Conservation (phyloP, 768 basidiomycete genomes). For the Tylopilus vinaceipallidus region DNA sequence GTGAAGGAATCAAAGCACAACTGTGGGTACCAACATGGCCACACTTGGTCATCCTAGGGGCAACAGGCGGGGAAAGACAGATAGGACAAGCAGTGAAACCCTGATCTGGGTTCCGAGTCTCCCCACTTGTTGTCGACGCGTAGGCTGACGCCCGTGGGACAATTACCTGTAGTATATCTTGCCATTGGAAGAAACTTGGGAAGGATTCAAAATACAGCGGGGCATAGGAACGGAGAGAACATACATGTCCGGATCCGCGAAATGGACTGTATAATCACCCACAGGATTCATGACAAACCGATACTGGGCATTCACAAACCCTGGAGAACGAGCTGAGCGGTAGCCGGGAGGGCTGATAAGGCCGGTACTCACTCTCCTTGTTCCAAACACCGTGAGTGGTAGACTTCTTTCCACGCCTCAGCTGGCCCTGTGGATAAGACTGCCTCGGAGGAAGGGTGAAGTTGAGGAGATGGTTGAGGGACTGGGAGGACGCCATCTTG, state of each 20-base stretch:
- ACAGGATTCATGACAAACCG: conserved; percentile 93
- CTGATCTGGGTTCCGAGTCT: conserved; percentile 45
- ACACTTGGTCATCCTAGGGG: conserved; percentile 94
- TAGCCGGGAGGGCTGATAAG: conserved; percentile 12
- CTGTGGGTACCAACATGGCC: conserved; percentile 75
- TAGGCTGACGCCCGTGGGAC: conserved; percentile 81
- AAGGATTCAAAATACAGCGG: neutral
- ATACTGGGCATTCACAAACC: conserved; percentile 95
- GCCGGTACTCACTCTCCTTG: conserved; percentile 79
- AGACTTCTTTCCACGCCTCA: conserved; percentile 74
- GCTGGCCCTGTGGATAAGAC: conserved; percentile 54
- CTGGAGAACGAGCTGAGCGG: conserved; percentile 39
- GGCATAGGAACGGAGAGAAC: conserved; percentile 29
- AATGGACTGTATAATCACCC: conserved; percentile 91
- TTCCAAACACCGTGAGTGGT: conserved; percentile 72
- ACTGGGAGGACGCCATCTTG: conserved; percentile 69
- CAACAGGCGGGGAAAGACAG: conserved; percentile 86
- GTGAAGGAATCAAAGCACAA: neutral
- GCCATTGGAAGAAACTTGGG: conserved; percentile 89
- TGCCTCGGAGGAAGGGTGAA: conserved; percentile 91
- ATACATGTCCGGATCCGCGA: conserved; percentile 96
- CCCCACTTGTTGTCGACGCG: conserved; percentile 56
- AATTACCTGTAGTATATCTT: conserved; percentile 92
- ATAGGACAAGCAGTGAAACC: conserved; percentile 86
- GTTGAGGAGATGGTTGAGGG: conserved; percentile 84